Evolutionary conservation across 179 eudicot genomes (phyloP).

Genomic region (Spinacia oleracea): DNA sequence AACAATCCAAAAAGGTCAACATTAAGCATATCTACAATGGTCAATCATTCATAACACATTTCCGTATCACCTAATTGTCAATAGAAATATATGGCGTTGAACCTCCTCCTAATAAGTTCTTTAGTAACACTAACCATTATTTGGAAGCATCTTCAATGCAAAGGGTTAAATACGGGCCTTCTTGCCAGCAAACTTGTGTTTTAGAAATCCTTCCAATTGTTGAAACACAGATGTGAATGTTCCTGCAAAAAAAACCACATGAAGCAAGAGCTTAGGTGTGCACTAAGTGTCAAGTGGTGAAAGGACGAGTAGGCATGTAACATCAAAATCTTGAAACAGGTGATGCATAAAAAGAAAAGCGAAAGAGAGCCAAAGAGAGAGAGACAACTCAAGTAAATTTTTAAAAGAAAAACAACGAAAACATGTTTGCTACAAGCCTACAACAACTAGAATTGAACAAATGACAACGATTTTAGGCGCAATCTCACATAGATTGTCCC

Average conservation of each 20-base stretch:
- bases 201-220: conserved; percentile 57
- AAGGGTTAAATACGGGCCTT: conserved; percentile 18
- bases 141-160: background rate
- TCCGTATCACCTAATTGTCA: background rate
- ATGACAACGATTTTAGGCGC: background rate
- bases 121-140: conserved; percentile 1
- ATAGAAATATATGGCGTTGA: background rate
- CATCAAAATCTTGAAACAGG: background rate
- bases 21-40: background rate
- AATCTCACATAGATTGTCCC: background rate
- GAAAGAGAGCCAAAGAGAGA: too few species aligned
- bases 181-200: conserved; percentile 47
- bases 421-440: too few species aligned
- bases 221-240: conserved; percentile 46
- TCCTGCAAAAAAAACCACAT: conserved; percentile 39
- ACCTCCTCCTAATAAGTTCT: background rate
- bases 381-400: too few species aligned
- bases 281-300: background rate
- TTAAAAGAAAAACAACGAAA: too few species aligned
- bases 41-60: background rate
- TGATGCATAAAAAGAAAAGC: background rate
- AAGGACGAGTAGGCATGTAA: background rate
- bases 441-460: too few species aligned
- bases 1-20: background rate
- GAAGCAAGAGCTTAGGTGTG: conserved; percentile 10